Evolutionary conservation across 169 alveolate species (phyloP).

Genomic region (Cryptosporidium bovis): DNA sequence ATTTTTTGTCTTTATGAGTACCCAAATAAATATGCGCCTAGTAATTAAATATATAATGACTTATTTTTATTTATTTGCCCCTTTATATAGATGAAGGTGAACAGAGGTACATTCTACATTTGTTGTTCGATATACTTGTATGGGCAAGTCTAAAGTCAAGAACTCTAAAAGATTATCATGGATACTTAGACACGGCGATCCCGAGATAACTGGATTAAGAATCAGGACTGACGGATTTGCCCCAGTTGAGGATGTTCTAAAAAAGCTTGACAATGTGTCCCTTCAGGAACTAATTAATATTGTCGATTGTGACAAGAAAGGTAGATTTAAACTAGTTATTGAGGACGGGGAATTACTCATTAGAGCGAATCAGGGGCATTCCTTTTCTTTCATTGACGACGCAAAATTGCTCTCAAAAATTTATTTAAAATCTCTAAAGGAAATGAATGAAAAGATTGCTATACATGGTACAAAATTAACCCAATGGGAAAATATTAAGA

Average conservation of each 20-base stretch:
- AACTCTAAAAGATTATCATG: slow-evolving; percentile 45
- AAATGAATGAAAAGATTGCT: slow-evolving; percentile 17
- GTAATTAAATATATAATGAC: too few species aligned
- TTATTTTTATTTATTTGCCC: too few species aligned
- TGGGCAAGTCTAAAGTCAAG: neutral
- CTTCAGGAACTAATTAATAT: slow-evolving; percentile 2
- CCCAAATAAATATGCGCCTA: too few species aligned
- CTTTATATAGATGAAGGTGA: too few species aligned
- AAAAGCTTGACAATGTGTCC: neutral
- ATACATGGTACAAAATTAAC: slow-evolving; percentile 49
- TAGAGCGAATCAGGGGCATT: slow-evolving; percentile 75
- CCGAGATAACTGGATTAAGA: slow-evolving; percentile 14
- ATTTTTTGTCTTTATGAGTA: too few species aligned
- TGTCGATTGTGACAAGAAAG: slow-evolving; percentile 35
- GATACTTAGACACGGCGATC: slow-evolving; percentile 74
- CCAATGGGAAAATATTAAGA: slow-evolving; percentile 29
- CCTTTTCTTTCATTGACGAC: slow-evolving; percentile 26
- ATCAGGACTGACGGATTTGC: slow-evolving; percentile 57
- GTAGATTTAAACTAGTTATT: slow-evolving; percentile 5
- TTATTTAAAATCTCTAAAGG: neutral
- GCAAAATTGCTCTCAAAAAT: slow-evolving; percentile 13
- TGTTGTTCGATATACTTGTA: neutral
- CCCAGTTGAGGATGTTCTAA: slow-evolving; percentile 15
- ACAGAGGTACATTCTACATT: neutral
- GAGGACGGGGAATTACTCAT: slow-evolving; percentile 6